Percentiles rank a stretch among this genome's conserved stretches.
Conservation (phyloP, 2,329 filamentous ascomycete species). For the Hypoxylon sp. region DNA sequence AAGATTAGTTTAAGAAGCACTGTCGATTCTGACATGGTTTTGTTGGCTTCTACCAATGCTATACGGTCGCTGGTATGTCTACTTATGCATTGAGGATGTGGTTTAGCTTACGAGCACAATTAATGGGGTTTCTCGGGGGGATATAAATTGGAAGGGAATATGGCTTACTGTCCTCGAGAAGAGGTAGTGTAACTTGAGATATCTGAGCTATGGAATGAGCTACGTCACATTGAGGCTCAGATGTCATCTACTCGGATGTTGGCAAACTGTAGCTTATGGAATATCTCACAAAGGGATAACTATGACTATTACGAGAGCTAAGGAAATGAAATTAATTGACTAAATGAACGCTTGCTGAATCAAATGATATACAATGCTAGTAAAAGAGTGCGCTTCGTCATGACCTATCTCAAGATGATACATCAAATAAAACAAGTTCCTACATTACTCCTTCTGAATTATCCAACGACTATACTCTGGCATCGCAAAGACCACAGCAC, state of each 20-base stretch:
- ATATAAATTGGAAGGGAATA: neutral
- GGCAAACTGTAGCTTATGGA: neutral
- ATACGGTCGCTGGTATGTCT: neutral
- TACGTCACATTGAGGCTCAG: neutral
- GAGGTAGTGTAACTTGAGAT: neutral
- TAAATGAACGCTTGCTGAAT: constrained; percentile 9
- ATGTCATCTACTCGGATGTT: neutral
- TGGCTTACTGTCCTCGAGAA: neutral
- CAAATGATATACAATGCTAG: constrained; percentile 8
- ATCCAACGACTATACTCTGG: neutral
- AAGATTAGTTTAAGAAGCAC: neutral
- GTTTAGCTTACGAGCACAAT: neutral
- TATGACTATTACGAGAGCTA: neutral
- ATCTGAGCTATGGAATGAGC: neutral
- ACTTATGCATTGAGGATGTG: neutral
- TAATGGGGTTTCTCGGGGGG: neutral
- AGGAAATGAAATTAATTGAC: constrained; percentile 1
- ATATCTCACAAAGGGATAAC: neutral
- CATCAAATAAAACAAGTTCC: constrained; percentile 18
- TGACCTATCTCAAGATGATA: constrained; percentile 16
- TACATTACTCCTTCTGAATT: neutral
- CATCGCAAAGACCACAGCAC: neutral
- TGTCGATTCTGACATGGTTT: neutral
- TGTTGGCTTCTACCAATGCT: neutral
- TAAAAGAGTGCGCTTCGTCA: constrained; percentile 21